Evolutionary conservation across 805 yeast species (phyloP), one percentile per base, ranked within the genome.

Genomic region (Candida easanensis): DNA sequence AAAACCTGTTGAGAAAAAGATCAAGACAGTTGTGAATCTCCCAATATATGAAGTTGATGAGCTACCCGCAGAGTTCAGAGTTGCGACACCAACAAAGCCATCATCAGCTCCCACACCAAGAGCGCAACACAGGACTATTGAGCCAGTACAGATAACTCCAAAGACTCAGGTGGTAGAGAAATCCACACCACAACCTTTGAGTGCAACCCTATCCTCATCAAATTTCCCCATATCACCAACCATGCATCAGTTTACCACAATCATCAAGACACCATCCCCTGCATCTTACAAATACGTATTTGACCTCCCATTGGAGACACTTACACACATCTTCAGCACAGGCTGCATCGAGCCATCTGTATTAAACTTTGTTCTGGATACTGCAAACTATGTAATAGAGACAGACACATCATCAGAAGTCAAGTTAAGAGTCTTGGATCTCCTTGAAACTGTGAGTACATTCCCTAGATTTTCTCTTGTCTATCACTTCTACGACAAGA

Each of bases 271-370:
- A 4, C 33, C 54, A 58, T 42, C 65, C 53, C 41, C 43, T 34
- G 48, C 49, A 3, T 70, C 73, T 3, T 73, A 70, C 42, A 36
- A 49, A 11, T 73, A 69, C 45, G 62, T 74, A 2, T 45, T 76
- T 5, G 39, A 45, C 3, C 28, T 75, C 1, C 46, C 61, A 2
- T 36, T 63, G 0, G 35, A 45, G 0, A 54, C 57, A 1, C 64
- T 67, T 31, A 15, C 46, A 1, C 51, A 53, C 10, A 46, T 73
- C 2, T 79, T 75, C 42, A 51, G 56, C 7, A 41, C 53, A 4
- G 66, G 73, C 9, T 82, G 81, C 1, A 56, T 80, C 1, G 85
- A 80, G 30, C 51, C 71, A 0, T 74, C 70, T 11, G 69, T 74
- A 45, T 57, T 80, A 7, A 64, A 63, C n/a, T 71, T 76, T 45